Percentiles rank a stretch among this genome's conserved stretches.
These are phyloP conservation scores for Scenedesmus sp. DNA, from an alignment of 163 green algal species.

Conservation along the genomic window DNA sequence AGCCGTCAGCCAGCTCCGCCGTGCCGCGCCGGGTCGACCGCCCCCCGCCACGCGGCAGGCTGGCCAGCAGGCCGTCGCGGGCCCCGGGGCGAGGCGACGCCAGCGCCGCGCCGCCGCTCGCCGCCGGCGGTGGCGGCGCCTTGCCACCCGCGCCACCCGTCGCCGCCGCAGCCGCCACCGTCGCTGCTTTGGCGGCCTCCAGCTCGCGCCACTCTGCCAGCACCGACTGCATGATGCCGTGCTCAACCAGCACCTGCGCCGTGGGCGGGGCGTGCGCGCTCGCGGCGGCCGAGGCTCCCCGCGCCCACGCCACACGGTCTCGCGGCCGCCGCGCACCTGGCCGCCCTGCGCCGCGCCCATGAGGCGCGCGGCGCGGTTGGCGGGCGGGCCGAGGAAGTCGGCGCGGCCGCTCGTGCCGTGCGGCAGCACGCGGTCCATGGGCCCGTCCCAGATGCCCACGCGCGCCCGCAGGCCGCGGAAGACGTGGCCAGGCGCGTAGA, in stretches of 20 bases:
- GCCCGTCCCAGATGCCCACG: slow-evolving; percentile 63
- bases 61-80: too few relatives aligned
- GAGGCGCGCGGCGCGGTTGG: slow-evolving; percentile 65
- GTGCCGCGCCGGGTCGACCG: too few relatives aligned
- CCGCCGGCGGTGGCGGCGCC: too few relatives aligned
- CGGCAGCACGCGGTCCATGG: slow-evolving; percentile 65
- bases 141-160: too few relatives aligned
- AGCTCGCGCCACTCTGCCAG: slow-evolving; percentile 46
- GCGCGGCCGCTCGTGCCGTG: slow-evolving; percentile 63
- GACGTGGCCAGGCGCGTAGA: slow-evolving; percentile 36
- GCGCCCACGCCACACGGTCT: too few relatives aligned
- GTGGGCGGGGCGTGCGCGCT: neutral
- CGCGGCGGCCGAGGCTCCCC: neutral
- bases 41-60: too few relatives aligned
- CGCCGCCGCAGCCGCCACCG: slow-evolving; percentile 6
- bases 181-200: slow-evolving; percentile 33
- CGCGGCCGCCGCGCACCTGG: slow-evolving; percentile 60
- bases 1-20: too few relatives aligned
- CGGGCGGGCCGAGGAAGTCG: slow-evolving; percentile 67
- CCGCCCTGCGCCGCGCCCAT: slow-evolving; percentile 62
- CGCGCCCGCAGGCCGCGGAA: slow-evolving; percentile 58
- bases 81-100: too few relatives aligned
- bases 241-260: slow-evolving; percentile 32
- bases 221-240: slow-evolving; percentile 40
- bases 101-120: too few relatives aligned